Evolutionary conservation across 306 rosid genomes (phyloP).

Genomic region (Casuarina equisetifolia): DNA sequence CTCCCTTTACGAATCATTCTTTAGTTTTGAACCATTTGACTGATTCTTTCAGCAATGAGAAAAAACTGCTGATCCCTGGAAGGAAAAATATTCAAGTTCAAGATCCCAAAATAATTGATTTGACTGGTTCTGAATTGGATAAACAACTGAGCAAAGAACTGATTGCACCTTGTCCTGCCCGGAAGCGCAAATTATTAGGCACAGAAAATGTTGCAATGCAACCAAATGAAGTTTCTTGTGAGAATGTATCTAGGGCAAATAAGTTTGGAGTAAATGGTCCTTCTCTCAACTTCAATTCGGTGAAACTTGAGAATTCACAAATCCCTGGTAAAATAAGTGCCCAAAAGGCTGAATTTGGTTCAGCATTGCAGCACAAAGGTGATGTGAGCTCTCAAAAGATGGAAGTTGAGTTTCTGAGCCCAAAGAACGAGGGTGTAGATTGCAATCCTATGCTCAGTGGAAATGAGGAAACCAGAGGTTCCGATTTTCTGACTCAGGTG

Average conservation of each 20-base stretch:
- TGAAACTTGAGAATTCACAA: conserved; percentile 36
- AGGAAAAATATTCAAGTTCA: conserved; percentile 42
- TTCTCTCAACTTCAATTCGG: conserved; percentile 28
- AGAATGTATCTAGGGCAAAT: conserved; percentile 41
- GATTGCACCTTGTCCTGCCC: conserved; percentile 48
- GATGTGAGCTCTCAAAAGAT: conserved; percentile 31
- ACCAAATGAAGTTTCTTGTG: conserved; percentile 34
- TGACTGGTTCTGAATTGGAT: conserved; percentile 43
- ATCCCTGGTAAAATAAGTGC: conserved; percentile 32
- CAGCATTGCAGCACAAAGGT: conserved; percentile 34
- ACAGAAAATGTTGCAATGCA: conserved; percentile 46
- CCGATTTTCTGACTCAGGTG: conserved; percentile 83
- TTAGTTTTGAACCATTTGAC: conserved; percentile 38
- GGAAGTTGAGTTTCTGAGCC: conserved; percentile 36
- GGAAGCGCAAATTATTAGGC: conserved; percentile 61
- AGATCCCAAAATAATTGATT: conserved; percentile 37
- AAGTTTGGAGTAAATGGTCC: conserved; percentile 24
- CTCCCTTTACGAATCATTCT: conserved; percentile 45
- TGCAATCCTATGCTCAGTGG: conserved; percentile 37
- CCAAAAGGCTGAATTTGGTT: conserved; percentile 45
- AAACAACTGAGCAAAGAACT: conserved; percentile 38
- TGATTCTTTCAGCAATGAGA: conserved; percentile 28
- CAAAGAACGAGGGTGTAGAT: conserved; percentile 32
- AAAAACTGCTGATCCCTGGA: conserved; percentile 30
- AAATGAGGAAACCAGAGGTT: conserved; percentile 66